Evolutionary conservation across 768 basidiomycete genomes (phyloP), one percentile per base, ranked within the genome.

Genomic region (Trametes cinnabarina): DNA sequence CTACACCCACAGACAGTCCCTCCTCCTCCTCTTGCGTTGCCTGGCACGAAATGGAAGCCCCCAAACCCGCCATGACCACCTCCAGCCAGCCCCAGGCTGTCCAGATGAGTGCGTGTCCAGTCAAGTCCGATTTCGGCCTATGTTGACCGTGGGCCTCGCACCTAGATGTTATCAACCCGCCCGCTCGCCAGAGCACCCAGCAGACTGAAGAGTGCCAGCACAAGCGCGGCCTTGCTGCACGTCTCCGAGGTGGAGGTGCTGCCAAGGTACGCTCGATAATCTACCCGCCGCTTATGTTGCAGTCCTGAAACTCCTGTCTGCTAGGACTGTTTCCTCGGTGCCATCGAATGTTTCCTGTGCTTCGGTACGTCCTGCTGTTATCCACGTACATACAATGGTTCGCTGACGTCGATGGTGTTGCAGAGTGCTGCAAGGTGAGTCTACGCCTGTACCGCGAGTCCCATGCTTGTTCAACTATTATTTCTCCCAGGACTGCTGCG

Each of bases 351-450:
- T 68, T 90, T 88, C 80, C 64, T 90, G 22, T 90, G 88, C 73
- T 90, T 82, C 68, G 87, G 85, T 86, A 61, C 64, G 85, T 71
- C 40, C 15, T 23, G 28, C 47, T 12, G 20, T 52, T 20, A 17
- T 28, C 22, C 25, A 8, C 47, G 28, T 20, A 17, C 8, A 6
- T 23, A 14, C n/a, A 32, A 19, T 7, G 20, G 9, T 32, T n/a
- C 22, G 47, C 56, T 48, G 48, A 47, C 30, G 23, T 34, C 37
- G 30, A 1, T 20, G 10, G 22, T 23, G n/a, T 19, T 55, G 51
- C 57, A 87, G 86, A 88, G 66, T 86, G 85, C 60, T 89, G 85
- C 79, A 85, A 87, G 80, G 86, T 87, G 63, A 44, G 75, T 66
- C 37, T 19, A 14, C 23, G 9, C 37, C 43, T 28, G 19, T 15